Percentiles rank a stretch among this genome's conserved stretches.
Conservation (phyloP, 1,284 basidiomycete species). For the Rhodotorula sp. region DNA sequence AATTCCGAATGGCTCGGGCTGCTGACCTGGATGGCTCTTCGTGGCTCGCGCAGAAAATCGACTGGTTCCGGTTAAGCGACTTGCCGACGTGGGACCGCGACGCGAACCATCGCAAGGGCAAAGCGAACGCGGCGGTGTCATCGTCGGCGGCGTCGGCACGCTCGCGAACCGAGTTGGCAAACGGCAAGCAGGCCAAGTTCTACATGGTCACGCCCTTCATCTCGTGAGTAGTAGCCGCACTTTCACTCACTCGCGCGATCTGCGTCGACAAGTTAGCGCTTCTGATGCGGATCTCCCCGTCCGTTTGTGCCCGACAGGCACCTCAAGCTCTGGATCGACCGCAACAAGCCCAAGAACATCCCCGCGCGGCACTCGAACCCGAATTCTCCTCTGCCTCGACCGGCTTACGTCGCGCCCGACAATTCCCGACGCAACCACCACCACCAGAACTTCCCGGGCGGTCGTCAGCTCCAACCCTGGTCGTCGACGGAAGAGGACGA, state of each 20-base stretch:
- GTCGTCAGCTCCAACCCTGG: slow-evolving; percentile 1
- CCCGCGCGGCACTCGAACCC: not conserved
- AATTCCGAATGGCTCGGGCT: no score
- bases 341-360: slow-evolving; percentile 33
- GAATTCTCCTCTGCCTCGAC: not conserved
- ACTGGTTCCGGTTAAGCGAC: slow-evolving; percentile 90
- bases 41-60: slow-evolving; percentile 72
- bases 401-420: not conserved
- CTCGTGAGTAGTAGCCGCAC: slow-evolving; percentile 58
- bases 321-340: slow-evolving; percentile 44
- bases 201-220: slow-evolving; percentile 97
- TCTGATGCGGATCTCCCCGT: no score
- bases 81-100: slow-evolving; percentile 78
- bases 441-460: not conserved
- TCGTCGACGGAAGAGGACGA: slow-evolving; percentile 6
- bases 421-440: not conserved
- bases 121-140: not conserved
- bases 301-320: slow-evolving; percentile 33
- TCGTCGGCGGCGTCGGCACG: slow-evolving; percentile 52
- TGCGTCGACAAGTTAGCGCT: no score
- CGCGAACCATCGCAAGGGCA: not conserved
- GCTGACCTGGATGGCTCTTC: not conserved
- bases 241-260: not conserved
- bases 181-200: slow-evolving; percentile 65
- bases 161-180: slow-evolving; percentile 51